Evolutionary conservation across 345 rosid genomes (phyloP).

Genomic region (Eucalyptus victrix): DNA sequence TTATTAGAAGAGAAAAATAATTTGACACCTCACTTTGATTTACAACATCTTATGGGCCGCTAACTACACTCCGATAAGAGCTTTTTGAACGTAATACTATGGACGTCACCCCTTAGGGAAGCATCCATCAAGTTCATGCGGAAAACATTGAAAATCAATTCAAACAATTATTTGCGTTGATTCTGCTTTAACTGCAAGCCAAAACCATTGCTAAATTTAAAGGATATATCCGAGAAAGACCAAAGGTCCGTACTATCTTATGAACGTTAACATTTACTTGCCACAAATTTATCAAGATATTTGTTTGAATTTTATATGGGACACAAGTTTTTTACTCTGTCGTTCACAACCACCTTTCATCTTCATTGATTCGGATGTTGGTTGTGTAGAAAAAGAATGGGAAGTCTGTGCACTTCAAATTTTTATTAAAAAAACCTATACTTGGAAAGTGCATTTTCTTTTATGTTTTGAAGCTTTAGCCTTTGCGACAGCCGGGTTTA

Average conservation of each 20-base stretch:
- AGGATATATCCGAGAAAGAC: background rate
- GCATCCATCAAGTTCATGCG: background rate
- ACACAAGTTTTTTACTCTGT: background rate
- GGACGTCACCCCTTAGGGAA: background rate
- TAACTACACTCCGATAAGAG: background rate
- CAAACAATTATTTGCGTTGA: no score
- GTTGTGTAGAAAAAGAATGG: background rate
- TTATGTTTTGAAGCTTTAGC: background rate
- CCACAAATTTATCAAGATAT: no score
- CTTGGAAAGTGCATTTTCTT: background rate
- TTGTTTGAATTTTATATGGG: background rate
- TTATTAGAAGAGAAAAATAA: background rate
- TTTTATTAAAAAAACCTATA: background rate
- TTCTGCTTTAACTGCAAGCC: background rate
- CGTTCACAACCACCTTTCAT: background rate
- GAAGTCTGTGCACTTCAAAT: background rate
- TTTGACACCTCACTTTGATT: background rate
- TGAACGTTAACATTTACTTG: background rate
- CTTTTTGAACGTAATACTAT: background rate
- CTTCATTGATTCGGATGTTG: background rate
- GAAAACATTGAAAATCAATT: background rate
- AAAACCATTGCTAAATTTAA: background rate
- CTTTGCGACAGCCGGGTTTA: background rate
- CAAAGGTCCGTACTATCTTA: background rate
- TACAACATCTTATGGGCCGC: no score